Evolutionary conservation across 768 basidiomycete genomes (phyloP), one percentile per base, ranked within the genome.

Genomic region (Boletales sp.): DNA sequence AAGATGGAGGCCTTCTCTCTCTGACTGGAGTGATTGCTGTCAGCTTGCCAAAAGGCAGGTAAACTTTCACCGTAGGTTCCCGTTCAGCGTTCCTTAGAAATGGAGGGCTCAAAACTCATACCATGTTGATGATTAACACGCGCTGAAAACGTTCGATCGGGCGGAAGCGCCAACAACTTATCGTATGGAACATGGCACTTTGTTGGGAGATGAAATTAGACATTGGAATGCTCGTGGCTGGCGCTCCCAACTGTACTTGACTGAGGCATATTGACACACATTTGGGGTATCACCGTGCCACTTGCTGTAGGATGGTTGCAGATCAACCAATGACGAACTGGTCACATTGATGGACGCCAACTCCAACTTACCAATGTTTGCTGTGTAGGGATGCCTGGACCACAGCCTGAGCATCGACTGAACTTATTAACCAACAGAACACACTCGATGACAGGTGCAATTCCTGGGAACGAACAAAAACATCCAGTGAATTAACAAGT

Each of bases 231-330:
- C 10, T 34, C 5, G 5, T 34, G 51, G 45, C 41, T 47, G 38
- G 30, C 27, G n/a, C 24, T 10, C 38, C 37, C 40, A 45, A 29
- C 4, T 4, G 0, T 29, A 9, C 12, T 35, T 14, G 13, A 31
- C 24, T 37, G 1, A n/a, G 27, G 17, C 1, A 27, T 39, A 38
- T 38, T 14, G 24, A n/a, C n/a, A 32, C 38, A 17, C 12, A 17
- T 18, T 36, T 8, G 15, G 39, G 6, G 31, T 21, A 44, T 8
- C 21, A 8, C 14, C 11, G 4, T 39, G 40, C 52, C 56, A 47
- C 49, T 43, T 53, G 52, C 60, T 59, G 57, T 41, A 48, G 38
- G 7, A 27, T 21, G 39, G 31, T 27, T 19, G 24, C 12, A 34
- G 27, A 56, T 37, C 13, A 30, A n/a, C 27, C 6, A 19, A 13